These are phyloP conservation scores for Magnusiomyces ingens DNA, from an alignment of 1,139 yeast genomes.

Conservation along the genomic window DNA sequence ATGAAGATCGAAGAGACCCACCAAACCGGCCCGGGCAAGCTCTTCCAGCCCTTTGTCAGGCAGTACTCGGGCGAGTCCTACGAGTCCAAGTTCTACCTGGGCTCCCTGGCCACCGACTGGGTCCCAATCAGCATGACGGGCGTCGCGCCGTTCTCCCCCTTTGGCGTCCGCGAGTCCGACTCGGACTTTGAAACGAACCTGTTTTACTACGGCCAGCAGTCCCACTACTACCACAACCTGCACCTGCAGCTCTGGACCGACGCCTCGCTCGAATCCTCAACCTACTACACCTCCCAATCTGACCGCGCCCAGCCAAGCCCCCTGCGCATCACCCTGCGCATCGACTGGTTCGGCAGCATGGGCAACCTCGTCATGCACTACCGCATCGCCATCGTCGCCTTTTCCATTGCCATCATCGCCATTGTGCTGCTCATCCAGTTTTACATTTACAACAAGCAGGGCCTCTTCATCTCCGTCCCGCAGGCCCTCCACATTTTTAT, in stretches of 20 bases:
- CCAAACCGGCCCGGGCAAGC: background rate
- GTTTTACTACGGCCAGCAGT: constrained; percentile 13
- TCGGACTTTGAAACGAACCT: constrained; percentile 17
- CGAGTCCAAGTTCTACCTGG: constrained; percentile 73
- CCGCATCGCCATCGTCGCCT: constrained; percentile 29
- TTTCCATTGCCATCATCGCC: constrained; percentile 30
- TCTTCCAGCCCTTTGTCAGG: constrained; percentile 57
- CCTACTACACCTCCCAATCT: constrained; percentile 1
- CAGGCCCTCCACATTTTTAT: constrained; percentile 40
- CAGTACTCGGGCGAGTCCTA: constrained; percentile 61
- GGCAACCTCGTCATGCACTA: constrained; percentile 33
- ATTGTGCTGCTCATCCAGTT: constrained; percentile 26
- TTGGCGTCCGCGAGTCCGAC: constrained; percentile 21
- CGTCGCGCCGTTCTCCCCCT: constrained; percentile 74
- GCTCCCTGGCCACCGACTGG: constrained; percentile 31
- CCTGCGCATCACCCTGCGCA: background rate
- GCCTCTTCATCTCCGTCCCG: constrained; percentile 46
- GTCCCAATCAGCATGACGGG: constrained; percentile 50
- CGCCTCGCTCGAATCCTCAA: constrained; percentile 16
- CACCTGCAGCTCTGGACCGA: constrained; percentile 35
- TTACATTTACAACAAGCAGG: constrained; percentile 24
- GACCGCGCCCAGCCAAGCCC: background rate
- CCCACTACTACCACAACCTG: constrained; percentile 24
- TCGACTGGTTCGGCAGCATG: constrained; percentile 34
- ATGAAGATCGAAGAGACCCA: constrained; percentile 24